Conservation (phyloP, 306 rosid species). For the peach (Prunus persica) region DNA sequence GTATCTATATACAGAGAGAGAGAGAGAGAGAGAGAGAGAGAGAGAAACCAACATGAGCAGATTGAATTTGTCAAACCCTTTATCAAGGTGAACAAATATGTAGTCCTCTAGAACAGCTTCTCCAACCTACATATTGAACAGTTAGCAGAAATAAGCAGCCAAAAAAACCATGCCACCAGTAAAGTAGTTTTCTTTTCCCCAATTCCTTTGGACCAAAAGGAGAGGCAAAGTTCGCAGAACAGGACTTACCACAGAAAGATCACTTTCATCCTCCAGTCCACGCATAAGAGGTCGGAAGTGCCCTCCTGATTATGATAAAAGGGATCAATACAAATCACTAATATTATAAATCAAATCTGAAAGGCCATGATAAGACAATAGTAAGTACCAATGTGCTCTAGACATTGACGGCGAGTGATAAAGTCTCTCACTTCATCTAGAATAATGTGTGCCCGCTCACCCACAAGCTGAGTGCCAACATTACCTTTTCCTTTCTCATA, state of each 20-base stretch:
- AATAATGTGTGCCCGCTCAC: conserved; percentile 84
- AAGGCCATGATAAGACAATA: conserved; percentile 16
- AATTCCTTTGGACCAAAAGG: conserved; percentile 4
- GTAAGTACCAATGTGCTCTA: conserved; percentile 69
- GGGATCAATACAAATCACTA: conserved; percentile 23
- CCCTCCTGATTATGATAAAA: conserved; percentile 50
- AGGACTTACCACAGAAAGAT: conserved; percentile 52
- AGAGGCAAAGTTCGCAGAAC: conserved; percentile 2
- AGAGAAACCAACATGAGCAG: conserved; percentile 69
- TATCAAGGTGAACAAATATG: conserved; percentile 83
- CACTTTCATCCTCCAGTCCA: conserved; percentile 48
- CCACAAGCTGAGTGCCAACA: conserved; percentile 82
- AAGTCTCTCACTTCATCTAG: conserved; percentile 73
- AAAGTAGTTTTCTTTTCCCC: conserved; percentile 11
- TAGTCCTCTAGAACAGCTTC: conserved; percentile 61
- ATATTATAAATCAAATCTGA: conserved; percentile 6
- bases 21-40: conserved; percentile 16
- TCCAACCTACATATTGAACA: conserved; percentile 54
- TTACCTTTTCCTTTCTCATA: conserved; percentile 68
- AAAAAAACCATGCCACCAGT: background rate
- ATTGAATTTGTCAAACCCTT: conserved; percentile 78
- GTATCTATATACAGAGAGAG: background rate
- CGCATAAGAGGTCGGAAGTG: conserved; percentile 67
- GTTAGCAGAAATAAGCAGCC: background rate
- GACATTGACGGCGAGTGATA: conserved; percentile 64